These are phyloP conservation scores for Oxyria digyna DNA, from an alignment of 148 eudicot species.

Conservation along the genomic window DNA sequence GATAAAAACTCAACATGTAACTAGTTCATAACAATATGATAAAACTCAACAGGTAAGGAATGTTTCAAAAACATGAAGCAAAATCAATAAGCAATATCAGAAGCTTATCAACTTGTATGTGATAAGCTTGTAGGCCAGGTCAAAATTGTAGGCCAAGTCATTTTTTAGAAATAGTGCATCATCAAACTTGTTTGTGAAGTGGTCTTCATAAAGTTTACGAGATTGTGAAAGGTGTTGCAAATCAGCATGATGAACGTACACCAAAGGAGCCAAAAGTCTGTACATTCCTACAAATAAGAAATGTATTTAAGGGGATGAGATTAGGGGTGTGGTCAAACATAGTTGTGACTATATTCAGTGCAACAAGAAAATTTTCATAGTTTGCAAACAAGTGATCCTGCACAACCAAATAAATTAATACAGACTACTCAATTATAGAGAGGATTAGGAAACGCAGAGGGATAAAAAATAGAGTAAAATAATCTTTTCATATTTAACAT, in stretches of 20 bases:
- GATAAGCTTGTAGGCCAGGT: too few species aligned
- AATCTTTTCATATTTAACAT: too few species aligned
- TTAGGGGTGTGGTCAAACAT: neutral
- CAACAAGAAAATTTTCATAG: neutral
- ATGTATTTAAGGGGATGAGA: neutral
- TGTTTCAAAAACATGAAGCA: too few species aligned
- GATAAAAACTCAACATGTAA: too few species aligned
- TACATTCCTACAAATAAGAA: conserved; percentile 68
- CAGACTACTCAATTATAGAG: neutral
- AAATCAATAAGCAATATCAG: too few species aligned
- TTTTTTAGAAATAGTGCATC: conserved; percentile 52
- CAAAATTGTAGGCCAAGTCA: conserved; percentile 49
- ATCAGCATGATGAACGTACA: conserved; percentile 81
- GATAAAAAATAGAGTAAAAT: neutral
- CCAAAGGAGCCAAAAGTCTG: conserved; percentile 82
- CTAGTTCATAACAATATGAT: too few species aligned
- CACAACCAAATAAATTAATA: neutral
- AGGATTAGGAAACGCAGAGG: neutral
- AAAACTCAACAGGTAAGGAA: too few species aligned
- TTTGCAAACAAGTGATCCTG: neutral
- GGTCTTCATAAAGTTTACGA: conserved; percentile 57
- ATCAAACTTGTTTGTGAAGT: conserved; percentile 89
- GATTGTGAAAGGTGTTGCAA: conserved; percentile 61
- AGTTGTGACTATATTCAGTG: neutral
- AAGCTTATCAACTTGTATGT: too few species aligned